Percentiles rank a stretch among this genome's conserved stretches.
phyloP scores from a whole-genome alignment of 257 asterid species.

The Euphrasia confusa region DNA sequence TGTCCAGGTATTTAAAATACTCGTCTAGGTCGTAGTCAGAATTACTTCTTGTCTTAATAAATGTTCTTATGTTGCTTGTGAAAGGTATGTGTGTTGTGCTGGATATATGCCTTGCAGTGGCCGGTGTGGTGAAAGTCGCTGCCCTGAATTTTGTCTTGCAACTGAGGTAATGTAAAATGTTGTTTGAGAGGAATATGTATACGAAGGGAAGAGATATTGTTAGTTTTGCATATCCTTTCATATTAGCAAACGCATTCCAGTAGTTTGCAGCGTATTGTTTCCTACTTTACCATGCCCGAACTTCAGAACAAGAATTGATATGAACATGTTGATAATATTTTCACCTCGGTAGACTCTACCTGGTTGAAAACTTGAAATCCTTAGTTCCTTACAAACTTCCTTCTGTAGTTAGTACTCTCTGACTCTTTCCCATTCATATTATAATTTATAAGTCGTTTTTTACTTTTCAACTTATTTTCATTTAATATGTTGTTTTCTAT shows the following conservation, averaged over 20 bases:
- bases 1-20: slow-evolving; percentile 64
- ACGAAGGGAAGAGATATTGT: too few relatives aligned
- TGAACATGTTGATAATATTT: too few relatives aligned
- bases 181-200: neutral
- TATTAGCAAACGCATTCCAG: neutral
- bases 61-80: slow-evolving; percentile 20
- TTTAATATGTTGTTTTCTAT: too few relatives aligned
- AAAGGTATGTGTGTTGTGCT: slow-evolving; percentile 92
- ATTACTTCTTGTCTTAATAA: slow-evolving; percentile 13
- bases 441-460: too few relatives aligned
- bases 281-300: neutral
- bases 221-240: neutral
- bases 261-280: neutral
- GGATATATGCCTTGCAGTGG: slow-evolving; percentile 99
- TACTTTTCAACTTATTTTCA: too few relatives aligned
- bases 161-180: slow-evolving; percentile 67
- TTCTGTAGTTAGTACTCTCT: too few relatives aligned
- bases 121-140: slow-evolving; percentile 93
- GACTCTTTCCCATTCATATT: too few relatives aligned
- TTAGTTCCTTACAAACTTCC: too few relatives aligned
- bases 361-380: too few relatives aligned
- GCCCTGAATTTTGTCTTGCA: slow-evolving; percentile 97
- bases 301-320: neutral
- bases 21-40: slow-evolving; percentile 11
- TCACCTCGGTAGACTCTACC: too few relatives aligned